A percentile compares a stretch with the other conserved stretches of the same genome.
Evolutionary conservation across 441 rosid genomes (phyloP).

Genomic region (Corymbia calophylla): DNA sequence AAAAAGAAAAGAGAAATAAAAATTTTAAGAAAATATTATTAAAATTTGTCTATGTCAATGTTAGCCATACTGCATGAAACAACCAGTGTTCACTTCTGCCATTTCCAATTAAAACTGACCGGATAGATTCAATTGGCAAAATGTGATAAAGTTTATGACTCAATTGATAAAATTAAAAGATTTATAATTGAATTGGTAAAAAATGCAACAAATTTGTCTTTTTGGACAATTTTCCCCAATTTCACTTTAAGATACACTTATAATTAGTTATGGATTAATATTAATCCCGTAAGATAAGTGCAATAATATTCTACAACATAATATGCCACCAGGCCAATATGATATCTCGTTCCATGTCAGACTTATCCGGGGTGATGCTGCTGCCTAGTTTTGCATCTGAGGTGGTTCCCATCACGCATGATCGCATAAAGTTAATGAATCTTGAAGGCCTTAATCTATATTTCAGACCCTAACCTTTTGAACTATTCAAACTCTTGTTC

Average conservation of each 20-base stretch:
- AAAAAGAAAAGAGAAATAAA: accelerated
- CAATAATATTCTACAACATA: neutral
- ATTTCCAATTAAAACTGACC: too few species aligned
- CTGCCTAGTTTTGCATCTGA: neutral
- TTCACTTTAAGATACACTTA: neutral
- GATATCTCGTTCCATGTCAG: neutral
- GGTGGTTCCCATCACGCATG: neutral
- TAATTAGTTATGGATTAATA: neutral
- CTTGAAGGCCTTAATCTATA: neutral
- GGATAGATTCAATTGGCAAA: too few species aligned
- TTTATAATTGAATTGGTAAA: accelerated
- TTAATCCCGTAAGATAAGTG: neutral
- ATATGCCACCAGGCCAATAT: neutral
- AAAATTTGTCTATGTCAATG: too few species aligned
- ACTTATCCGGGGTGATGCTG: neutral
- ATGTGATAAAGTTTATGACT: too few species aligned
- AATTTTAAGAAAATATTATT: too few species aligned
- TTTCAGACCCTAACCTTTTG: neutral
- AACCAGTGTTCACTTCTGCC: accelerated
- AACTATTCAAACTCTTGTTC: neutral
- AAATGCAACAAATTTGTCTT: accelerated
- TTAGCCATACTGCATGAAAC: accelerated
- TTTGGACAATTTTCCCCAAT: accelerated
- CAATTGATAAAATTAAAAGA: too few species aligned
- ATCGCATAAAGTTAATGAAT: neutral